A percentile compares a stretch with the other conserved stretches of the same genome.
phyloP scores from a whole-genome alignment of 352 stramenopile species.

The Globisporangium uncinulatum region DNA sequence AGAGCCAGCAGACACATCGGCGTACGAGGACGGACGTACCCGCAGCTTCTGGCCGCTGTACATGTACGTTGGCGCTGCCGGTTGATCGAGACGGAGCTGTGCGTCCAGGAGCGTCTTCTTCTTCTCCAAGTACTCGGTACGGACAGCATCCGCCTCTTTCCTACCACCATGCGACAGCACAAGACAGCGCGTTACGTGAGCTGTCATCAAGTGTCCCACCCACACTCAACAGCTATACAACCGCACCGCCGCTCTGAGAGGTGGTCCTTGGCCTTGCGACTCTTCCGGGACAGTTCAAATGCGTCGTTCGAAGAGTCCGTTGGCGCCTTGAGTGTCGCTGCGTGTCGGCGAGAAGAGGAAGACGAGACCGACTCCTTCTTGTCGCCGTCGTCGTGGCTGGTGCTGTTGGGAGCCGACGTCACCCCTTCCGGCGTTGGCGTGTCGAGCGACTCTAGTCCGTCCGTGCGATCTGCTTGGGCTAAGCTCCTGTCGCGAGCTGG shows the following conservation, averaged over 20 bases:
- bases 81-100: constrained; percentile 7
- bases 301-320: constrained; percentile 67
- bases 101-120: constrained; percentile 26
- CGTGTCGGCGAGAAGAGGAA: constrained; percentile 6
- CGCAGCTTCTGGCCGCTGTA: constrained; percentile 87
- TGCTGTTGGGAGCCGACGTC: background rate
- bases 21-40: constrained; percentile 20
- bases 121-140: constrained; percentile 31
- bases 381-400: background rate
- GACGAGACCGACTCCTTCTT: background rate
- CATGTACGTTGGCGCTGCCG: constrained; percentile 54
- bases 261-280: constrained; percentile 53
- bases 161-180: constrained; percentile 9
- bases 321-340: constrained; percentile 45
- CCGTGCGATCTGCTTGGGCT: background rate
- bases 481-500: too few relatives aligned
- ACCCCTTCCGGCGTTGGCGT: background rate
- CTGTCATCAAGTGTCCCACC: background rate
- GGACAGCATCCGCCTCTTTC: constrained; percentile 24
- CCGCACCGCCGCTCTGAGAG: constrained; percentile 36
- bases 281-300: constrained; percentile 49
- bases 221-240: background rate
- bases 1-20: background rate
- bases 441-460: constrained; percentile 2
- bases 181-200: background rate